Base-by-base conservation (phyloP, 1,284 basidiomycete genomes). In the Binderoboletus segoi region DNA sequence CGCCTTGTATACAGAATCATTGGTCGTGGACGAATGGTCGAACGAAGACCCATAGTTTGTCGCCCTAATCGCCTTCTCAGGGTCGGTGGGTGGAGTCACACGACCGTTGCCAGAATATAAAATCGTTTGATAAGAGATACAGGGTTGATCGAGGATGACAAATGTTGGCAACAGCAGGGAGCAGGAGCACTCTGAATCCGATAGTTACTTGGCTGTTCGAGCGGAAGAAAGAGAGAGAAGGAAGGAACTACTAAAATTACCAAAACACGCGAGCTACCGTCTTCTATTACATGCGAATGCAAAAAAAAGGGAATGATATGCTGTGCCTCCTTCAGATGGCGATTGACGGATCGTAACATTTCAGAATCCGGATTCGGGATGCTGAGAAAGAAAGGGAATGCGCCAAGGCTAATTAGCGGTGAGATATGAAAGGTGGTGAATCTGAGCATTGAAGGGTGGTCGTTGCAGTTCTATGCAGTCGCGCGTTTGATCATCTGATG, bases 401-500 rank as follows among this genome's bases (percentile, higher is more conserved):
- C 53, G 56, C 58, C 57, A 60, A 69, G 56, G 50, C 51, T 57
- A 70, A 72, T 69, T 75, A 79, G 71, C 40, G 62, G 54, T 67
- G 64, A 67, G 60, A 67, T 65, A 68, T 66, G 33, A 61, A 68
- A 63, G 56, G 56, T 51, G 58, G 60, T 63, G 61, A 64, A 55
- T 62, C 59, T 47, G 65, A 63, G 63, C 60, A 64, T 60, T 46
- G 20, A 24, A 15, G n/a, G 15, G 33, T 35, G 45, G 15, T 32
- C 51, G 21, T 54, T 28, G 28, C 23, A 28, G 47, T 24, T 79
- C 76, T 83, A 89, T 77, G 81, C 79, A 30, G 87, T 88, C 50
- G 87, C 87, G 13, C 76, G 75, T 71, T 86, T 89, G 64, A 89
- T 79, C 85, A 87, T 86, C 86, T 89, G 54, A 40, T 8, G 24